phyloP scores from a whole-genome alignment of 73 alveolate species.

The Diophrys appendiculata region DNA sequence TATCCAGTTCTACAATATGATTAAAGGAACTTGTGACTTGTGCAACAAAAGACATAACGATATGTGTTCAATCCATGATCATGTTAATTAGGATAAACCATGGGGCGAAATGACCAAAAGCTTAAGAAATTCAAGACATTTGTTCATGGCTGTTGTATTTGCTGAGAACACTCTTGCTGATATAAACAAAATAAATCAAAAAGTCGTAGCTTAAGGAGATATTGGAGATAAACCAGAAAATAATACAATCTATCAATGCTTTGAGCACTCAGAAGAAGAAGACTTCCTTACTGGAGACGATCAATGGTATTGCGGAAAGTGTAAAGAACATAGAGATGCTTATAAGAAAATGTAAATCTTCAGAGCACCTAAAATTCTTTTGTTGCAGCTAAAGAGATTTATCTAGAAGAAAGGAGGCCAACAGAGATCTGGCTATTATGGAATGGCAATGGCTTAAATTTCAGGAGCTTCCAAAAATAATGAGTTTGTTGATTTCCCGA shows the following conservation, averaged over 20 bases:
- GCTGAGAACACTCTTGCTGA: neutral
- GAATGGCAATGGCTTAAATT: conserved; percentile 1
- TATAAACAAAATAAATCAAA: too few species aligned
- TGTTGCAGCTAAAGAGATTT: conserved; percentile 82
- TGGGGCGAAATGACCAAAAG: neutral
- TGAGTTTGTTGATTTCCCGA: conserved; percentile 51
- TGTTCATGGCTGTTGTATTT: neutral
- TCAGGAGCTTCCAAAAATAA: conserved; percentile 25
- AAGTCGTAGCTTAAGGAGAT: neutral
- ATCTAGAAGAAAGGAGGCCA: conserved; percentile 4
- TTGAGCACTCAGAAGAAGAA: conserved; percentile 41
- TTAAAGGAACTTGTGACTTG: neutral
- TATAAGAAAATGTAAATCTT: conserved; percentile 73
- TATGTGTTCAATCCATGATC: neutral
- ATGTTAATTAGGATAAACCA: neutral
- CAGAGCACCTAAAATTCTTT: conserved; percentile 78
- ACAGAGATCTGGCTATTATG: neutral
- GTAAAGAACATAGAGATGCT: conserved; percentile 80
- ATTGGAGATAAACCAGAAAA: neutral
- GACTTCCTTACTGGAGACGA: conserved; percentile 77
- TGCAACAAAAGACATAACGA: neutral
- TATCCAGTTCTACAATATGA: neutral
- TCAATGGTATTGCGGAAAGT: conserved; percentile 89
- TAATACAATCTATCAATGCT: conserved; percentile 6
- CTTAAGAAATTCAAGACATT: neutral